Conservation (phyloP, 177 flowering plant species). For the Vitis hybrid region DNA sequence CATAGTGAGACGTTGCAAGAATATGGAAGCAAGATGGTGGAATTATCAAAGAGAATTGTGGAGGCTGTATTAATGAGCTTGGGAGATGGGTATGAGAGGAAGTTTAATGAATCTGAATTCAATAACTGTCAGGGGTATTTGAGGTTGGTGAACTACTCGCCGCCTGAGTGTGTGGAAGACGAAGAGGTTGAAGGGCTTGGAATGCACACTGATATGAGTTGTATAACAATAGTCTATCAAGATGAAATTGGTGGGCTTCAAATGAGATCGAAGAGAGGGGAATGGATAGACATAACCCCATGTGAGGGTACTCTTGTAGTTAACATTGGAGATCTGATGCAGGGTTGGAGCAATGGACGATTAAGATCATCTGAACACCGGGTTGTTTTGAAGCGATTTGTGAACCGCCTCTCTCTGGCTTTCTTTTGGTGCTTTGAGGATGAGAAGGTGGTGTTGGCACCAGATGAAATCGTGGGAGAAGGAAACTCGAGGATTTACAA, state of each 20-base stretch:
- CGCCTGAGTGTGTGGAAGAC: conserved; percentile 26
- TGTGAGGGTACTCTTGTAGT: conserved; percentile 65
- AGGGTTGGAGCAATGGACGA: conserved; percentile 88
- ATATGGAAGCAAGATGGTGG: conserved; percentile 66
- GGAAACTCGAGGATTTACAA: conserved; percentile 47
- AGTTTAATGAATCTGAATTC: conserved; percentile 54
- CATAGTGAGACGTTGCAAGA: conserved; percentile 65
- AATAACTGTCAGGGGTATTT: conserved; percentile 71
- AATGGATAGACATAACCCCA: conserved; percentile 75
- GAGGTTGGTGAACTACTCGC: conserved; percentile 70
- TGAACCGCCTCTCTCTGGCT: conserved; percentile 62
- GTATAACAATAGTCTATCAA: conserved; percentile 76
- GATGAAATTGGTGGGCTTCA: conserved; percentile 85
- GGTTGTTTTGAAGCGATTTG: conserved; percentile 45
- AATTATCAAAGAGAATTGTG: conserved; percentile 47
- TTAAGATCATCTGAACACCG: conserved; percentile 83
- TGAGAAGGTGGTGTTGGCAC: conserved; percentile 70
- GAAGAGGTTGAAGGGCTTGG: conserved; percentile 81
- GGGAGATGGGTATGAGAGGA: conserved; percentile 44
- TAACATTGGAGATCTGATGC: conserved; percentile 83
- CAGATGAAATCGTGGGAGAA: conserved; percentile 74
- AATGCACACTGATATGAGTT: conserved; percentile 95
- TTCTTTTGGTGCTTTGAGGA: conserved; percentile 95
- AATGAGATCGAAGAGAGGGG: conserved; percentile 67
- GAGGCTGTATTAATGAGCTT: conserved; percentile 46